phyloP scores from a whole-genome alignment of 495 filamentous ascomycete genomes.

The Neurospora sp. region DNA sequence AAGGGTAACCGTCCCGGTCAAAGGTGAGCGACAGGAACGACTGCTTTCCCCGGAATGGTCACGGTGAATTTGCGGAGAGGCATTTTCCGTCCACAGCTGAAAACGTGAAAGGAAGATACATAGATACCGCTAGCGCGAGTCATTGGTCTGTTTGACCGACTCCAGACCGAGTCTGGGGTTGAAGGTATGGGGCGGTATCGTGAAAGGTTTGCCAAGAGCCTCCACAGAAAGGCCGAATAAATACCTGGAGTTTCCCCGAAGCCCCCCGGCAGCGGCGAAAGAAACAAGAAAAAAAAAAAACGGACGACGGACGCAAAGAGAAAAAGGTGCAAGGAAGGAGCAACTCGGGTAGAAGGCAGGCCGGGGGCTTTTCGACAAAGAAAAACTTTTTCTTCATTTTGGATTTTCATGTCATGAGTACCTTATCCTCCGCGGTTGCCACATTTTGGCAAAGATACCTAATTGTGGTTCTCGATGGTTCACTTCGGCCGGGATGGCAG shows the following conservation, averaged over 20 bases:
- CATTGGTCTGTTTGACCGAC: neutral
- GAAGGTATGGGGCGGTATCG: neutral
- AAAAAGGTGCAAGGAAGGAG: neutral
- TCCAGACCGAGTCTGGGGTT: neutral
- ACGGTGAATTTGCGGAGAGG: neutral
- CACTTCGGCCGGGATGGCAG: neutral
- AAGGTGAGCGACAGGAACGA: neutral
- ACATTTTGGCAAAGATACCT: neutral
- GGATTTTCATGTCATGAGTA: neutral
- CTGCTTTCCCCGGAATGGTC: neutral
- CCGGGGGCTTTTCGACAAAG: neutral
- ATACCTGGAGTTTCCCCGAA: neutral
- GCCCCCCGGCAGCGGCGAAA: neutral
- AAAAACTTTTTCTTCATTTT: neutral
- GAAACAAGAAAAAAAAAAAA: neutral
- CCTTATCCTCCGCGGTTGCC: neutral
- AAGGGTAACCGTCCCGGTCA: neutral
- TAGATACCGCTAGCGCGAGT: neutral
- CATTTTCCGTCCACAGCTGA: neutral
- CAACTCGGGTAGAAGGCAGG: neutral
- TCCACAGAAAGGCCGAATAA: neutral
- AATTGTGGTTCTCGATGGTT: neutral
- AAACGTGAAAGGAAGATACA: neutral
- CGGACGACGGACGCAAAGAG: neutral
- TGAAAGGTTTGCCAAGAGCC: neutral